Conservation (phyloP, 441 rosid genomes). For the Pelargonium cotyledonis region DNA sequence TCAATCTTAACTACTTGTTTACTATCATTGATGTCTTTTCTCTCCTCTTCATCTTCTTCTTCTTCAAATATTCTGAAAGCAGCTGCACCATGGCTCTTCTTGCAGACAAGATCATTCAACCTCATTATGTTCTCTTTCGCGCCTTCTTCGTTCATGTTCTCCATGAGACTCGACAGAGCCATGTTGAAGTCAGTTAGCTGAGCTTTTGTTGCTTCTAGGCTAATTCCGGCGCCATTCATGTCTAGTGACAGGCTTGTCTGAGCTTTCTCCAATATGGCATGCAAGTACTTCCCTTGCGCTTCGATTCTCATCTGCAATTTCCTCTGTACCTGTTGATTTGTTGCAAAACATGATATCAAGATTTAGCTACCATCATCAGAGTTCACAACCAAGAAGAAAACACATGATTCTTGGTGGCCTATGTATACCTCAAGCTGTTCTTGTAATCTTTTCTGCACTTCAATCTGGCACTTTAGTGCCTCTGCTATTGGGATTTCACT, state of each 20-base stretch:
- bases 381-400: too few species aligned
- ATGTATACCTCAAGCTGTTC: conserved; percentile 64
- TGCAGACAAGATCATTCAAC: conserved; percentile 13
- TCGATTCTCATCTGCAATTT: conserved; percentile 63
- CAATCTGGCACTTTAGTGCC: conserved; percentile 42
- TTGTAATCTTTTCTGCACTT: conserved; percentile 52
- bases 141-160: conserved; percentile 6
- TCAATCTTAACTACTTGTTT: conserved; percentile 23
- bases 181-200: conserved; percentile 40
- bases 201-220: conserved; percentile 27
- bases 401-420: neutral
- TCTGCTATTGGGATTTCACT: conserved; percentile 52
- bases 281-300: conserved; percentile 60
- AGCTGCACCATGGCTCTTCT: conserved; percentile 16
- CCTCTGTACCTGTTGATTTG: conserved; percentile 39
- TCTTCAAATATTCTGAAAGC: conserved; percentile 20
- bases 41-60: conserved; percentile 4
- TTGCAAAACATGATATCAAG: too few species aligned
- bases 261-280: conserved; percentile 52
- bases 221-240: conserved; percentile 17
- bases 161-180: conserved; percentile 34
- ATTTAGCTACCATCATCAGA: too few species aligned
- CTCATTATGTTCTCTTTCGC: neutral
- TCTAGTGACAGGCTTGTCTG: conserved; percentile 43
- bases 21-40: conserved; percentile 19